phyloP scores from a whole-genome alignment of 1,284 basidiomycete species.

The Blastosporella zonata region DNA sequence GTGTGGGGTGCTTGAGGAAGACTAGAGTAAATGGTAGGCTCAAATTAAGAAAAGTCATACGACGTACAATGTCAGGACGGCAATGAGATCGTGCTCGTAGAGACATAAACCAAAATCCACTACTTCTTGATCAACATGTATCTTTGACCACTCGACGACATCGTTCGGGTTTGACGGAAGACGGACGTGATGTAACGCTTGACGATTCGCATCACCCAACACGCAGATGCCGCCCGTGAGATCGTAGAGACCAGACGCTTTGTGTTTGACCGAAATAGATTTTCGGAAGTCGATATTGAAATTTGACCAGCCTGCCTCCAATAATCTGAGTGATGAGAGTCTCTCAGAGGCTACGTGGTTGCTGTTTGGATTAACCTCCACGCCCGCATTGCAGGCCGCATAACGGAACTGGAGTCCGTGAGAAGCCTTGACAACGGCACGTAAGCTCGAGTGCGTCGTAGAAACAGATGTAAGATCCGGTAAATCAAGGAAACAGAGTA shows the following conservation, averaged over 20 bases:
- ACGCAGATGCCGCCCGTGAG: conserved; percentile 41
- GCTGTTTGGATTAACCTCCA: conserved; percentile 32
- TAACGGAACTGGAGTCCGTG: conserved; percentile 35
- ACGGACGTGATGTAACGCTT: conserved; percentile 26
- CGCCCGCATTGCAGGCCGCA: conserved; percentile 29
- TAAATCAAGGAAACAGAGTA: conserved; percentile 30
- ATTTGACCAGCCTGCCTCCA: conserved; percentile 31
- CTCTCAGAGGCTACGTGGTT: conserved; percentile 27
- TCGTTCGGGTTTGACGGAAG: conserved; percentile 29
- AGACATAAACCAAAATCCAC: conserved; percentile 45
- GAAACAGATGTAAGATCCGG: conserved; percentile 29
- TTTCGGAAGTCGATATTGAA: conserved; percentile 25
- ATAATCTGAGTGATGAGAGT: conserved; percentile 25
- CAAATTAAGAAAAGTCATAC: background rate
- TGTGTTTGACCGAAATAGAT: conserved; percentile 27
- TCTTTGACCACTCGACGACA: conserved; percentile 30
- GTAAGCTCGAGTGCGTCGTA: conserved; percentile 24
- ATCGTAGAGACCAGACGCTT: conserved; percentile 41
- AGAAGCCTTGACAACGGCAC: conserved; percentile 28
- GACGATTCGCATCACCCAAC: conserved; percentile 31
- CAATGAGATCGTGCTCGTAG: conserved; percentile 48
- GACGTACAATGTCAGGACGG: conserved; percentile 38
- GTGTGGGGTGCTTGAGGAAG: background rate
- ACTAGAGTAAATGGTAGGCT: background rate
- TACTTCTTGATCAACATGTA: conserved; percentile 27